Percentiles rank a stretch among this genome's conserved stretches.
phyloP scores from a whole-genome alignment of 495 filamentous ascomycete genomes.

The Amphirosellinia nigrospora region DNA sequence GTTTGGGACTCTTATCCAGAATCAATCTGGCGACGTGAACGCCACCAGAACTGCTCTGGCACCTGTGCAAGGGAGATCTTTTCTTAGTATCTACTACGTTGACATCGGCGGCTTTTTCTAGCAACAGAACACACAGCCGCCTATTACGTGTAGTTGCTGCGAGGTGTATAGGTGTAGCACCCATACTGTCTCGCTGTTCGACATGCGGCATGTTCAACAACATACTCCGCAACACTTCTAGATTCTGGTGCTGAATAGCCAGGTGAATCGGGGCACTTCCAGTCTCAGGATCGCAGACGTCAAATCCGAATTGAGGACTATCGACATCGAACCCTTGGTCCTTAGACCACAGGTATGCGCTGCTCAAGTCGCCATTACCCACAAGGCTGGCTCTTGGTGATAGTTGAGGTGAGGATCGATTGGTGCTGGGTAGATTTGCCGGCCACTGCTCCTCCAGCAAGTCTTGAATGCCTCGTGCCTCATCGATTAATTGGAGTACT shows the following conservation, averaged over 20 bases:
- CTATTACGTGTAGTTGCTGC: slow-evolving; percentile 31
- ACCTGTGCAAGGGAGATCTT: slow-evolving; percentile 38
- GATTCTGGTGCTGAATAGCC: slow-evolving; percentile 29
- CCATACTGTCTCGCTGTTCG: slow-evolving; percentile 27
- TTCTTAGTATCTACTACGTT: slow-evolving; percentile 48
- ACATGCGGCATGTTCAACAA: slow-evolving; percentile 23
- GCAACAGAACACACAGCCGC: slow-evolving; percentile 46
- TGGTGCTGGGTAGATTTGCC: neutral
- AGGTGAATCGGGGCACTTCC: slow-evolving; percentile 33
- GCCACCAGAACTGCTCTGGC: slow-evolving; percentile 30
- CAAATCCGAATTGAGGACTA: slow-evolving; percentile 28
- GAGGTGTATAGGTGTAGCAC: slow-evolving; percentile 30
- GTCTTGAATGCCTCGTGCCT: slow-evolving; percentile 30
- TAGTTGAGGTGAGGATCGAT: neutral
- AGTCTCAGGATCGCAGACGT: slow-evolving; percentile 25
- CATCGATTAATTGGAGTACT: slow-evolving; percentile 27
- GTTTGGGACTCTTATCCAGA: slow-evolving; percentile 21
- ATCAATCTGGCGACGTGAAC: slow-evolving; percentile 30
- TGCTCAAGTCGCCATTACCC: slow-evolving; percentile 9
- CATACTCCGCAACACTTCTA: slow-evolving; percentile 34
- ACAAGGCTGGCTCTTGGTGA: slow-evolving; percentile 8
- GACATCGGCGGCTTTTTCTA: slow-evolving; percentile 54
- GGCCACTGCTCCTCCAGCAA: slow-evolving; percentile 26
- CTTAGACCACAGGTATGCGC: slow-evolving; percentile 34
- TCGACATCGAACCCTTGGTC: slow-evolving; percentile 32